Conservation (phyloP, 768 basidiomycete species). For the Rhodosporidiobolus sp. region DNA sequence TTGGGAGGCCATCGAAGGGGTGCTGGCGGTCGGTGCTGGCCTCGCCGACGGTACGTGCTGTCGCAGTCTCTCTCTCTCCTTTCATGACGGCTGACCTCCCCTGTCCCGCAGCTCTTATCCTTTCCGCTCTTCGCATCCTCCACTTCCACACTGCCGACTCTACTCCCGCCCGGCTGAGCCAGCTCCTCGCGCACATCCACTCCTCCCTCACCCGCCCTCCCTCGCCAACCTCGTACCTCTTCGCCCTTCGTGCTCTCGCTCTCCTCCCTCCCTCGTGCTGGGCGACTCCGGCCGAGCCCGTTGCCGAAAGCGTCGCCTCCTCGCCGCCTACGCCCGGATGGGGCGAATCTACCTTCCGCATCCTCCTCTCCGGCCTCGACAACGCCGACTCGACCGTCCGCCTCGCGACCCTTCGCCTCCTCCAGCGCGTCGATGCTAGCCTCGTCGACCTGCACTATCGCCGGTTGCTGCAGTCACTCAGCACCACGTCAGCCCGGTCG, state of each 20-base stretch:
- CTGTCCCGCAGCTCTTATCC: not conserved
- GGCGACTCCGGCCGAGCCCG: not conserved
- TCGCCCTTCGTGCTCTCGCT: conserved; percentile 6
- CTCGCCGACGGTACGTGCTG: conserved; percentile 7
- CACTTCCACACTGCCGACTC: not conserved
- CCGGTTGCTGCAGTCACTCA: not conserved
- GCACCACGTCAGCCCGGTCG: not conserved
- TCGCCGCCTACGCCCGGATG: not conserved
- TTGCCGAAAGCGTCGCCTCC: not conserved
- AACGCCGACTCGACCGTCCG: not conserved
- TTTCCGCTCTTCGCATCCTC: not conserved
- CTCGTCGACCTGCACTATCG: conserved; percentile 16
- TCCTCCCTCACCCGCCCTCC: not conserved
- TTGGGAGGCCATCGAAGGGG: not conserved
- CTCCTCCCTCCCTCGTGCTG: not conserved
- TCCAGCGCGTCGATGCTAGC: not conserved
- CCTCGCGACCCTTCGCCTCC: not conserved
- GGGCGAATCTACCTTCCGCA: not conserved
- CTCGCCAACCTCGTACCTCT: not conserved
- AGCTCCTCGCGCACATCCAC: not conserved
- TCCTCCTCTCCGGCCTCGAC: not conserved
- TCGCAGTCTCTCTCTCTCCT: not conserved
- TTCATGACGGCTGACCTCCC: too few relatives aligned
- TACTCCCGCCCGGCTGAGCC: too few relatives aligned
- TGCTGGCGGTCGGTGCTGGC: not conserved